These are phyloP conservation scores for Chlorophyllum brunneum DNA, from an alignment of 768 basidiomycete species.

Conservation along the genomic window DNA sequence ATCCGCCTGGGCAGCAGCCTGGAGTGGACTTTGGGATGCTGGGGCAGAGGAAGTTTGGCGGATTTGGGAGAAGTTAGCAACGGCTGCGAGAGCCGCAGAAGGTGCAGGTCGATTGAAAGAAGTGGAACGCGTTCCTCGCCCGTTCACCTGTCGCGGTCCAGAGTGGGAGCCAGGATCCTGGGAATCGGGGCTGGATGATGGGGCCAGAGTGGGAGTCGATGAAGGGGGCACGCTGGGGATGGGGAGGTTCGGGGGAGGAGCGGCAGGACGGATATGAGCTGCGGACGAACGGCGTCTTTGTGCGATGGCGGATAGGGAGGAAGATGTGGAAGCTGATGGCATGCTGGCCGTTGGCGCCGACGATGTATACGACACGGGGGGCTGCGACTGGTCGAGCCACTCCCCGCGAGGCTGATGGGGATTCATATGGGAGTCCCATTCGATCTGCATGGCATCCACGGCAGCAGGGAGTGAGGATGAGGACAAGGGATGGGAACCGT, in stretches of 20 bases:
- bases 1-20: constrained; percentile 38
- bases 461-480: not conserved
- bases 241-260: constrained; percentile 69
- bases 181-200: constrained; percentile 20
- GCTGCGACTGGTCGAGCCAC: constrained; percentile 31
- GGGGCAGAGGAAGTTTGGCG: constrained; percentile 30
- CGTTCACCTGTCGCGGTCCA: constrained; percentile 23
- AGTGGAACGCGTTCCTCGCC: constrained; percentile 27
- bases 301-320: constrained; percentile 26
- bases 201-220: constrained; percentile 15
- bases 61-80: constrained; percentile 59
- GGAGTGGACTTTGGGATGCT: constrained; percentile 16
- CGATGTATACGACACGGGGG: constrained; percentile 29
- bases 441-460: constrained; percentile 32
- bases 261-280: constrained; percentile 59
- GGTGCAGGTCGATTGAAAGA: constrained; percentile 33
- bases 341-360: constrained; percentile 20
- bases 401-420: constrained; percentile 28
- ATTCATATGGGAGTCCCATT: constrained; percentile 30
- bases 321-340: constrained; percentile 16
- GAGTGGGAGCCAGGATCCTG: constrained; percentile 22
- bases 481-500: not conserved
- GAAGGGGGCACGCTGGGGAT: constrained; percentile 62
- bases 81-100: constrained; percentile 52
- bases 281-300: constrained; percentile 70